Conservation (phyloP, 2,329 filamentous ascomycete genomes). For the Colletotrichum chlorophyti region DNA sequence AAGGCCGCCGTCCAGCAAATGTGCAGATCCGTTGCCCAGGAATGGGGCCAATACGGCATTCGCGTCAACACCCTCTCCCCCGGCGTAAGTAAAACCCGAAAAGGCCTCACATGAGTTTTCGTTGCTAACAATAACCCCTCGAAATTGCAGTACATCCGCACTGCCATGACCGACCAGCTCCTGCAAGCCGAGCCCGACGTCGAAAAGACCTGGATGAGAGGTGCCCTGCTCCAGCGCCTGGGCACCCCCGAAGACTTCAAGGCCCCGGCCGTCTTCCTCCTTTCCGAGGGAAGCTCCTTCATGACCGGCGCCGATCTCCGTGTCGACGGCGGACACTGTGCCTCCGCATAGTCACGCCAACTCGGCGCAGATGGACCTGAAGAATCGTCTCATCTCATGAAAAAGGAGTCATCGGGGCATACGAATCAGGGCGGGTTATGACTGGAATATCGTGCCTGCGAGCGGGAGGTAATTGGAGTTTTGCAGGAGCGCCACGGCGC, state of each 20-base stretch:
- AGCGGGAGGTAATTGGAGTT: too few species aligned
- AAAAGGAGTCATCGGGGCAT: too few species aligned
- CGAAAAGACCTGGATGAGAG: conserved; percentile 59
- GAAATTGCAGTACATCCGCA: conserved; percentile 55
- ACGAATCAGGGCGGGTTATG: too few species aligned
- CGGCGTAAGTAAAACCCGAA: conserved; percentile 56
- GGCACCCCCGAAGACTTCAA: conserved; percentile 65
- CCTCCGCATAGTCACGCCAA: conserved; percentile 37
- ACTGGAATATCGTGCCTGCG: too few species aligned
- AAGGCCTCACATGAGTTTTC: neutral
- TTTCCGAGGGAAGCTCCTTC: conserved; percentile 63
- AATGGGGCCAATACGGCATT: conserved; percentile 69
- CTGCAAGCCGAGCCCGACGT: conserved; percentile 54
- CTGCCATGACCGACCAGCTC: conserved; percentile 54
- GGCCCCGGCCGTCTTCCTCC: conserved; percentile 61
- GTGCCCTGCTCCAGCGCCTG: conserved; percentile 59
- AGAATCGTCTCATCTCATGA: too few species aligned
- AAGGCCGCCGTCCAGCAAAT: conserved; percentile 69
- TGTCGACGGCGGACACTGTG: conserved; percentile 64
- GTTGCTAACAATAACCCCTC: neutral
- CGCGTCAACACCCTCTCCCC: conserved; percentile 72
- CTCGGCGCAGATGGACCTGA: too few species aligned
- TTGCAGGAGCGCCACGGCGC: too few species aligned
- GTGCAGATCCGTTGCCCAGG: conserved; percentile 63
- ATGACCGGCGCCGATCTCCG: conserved; percentile 64